Percentiles rank a stretch among this genome's conserved stretches.
Evolutionary conservation across 495 filamentous ascomycete species (phyloP).

Genomic region (Lasiosphaeris hirsuta): DNA sequence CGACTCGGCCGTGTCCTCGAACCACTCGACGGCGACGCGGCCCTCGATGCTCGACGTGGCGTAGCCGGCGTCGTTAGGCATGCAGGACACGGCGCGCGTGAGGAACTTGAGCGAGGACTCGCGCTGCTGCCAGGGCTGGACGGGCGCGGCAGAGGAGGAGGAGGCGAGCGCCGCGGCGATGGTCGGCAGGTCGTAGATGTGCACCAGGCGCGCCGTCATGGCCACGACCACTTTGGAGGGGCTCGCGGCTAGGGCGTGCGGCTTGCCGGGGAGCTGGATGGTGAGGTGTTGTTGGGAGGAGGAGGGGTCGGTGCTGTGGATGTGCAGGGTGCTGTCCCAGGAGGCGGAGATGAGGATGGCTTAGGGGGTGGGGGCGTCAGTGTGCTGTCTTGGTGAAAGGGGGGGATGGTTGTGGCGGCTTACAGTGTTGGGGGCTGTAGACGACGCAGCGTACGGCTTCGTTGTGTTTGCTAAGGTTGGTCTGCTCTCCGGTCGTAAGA

Average conservation of each 20-base stretch:
- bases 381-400: not conserved
- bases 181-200: constrained; percentile 85
- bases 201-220: constrained; percentile 85
- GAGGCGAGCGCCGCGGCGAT: constrained; percentile 56
- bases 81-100: constrained; percentile 89
- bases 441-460: constrained; percentile 77
- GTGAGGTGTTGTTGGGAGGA: constrained; percentile 44
- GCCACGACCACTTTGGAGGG: constrained; percentile 85
- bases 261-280: constrained; percentile 74
- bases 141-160: constrained; percentile 38
- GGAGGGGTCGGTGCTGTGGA: constrained; percentile 59
- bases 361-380: constrained; percentile 19
- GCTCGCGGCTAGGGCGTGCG: constrained; percentile 78
- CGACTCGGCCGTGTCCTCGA: constrained; percentile 78
- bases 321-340: constrained; percentile 88
- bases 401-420: constrained; percentile 17
- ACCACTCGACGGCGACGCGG: constrained; percentile 94
- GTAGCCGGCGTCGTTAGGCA: constrained; percentile 93
- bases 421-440: constrained; percentile 71
- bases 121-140: constrained; percentile 82
- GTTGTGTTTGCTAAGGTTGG: constrained; percentile 71
- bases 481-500: constrained; percentile 65
- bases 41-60: constrained; percentile 88
- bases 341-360: constrained; percentile 79
- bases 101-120: constrained; percentile 95